Evolutionary conservation across 2,329 filamentous ascomycete species (phyloP), one percentile per base, ranked within the genome.

Genomic region (Falciphora oryzae): DNA sequence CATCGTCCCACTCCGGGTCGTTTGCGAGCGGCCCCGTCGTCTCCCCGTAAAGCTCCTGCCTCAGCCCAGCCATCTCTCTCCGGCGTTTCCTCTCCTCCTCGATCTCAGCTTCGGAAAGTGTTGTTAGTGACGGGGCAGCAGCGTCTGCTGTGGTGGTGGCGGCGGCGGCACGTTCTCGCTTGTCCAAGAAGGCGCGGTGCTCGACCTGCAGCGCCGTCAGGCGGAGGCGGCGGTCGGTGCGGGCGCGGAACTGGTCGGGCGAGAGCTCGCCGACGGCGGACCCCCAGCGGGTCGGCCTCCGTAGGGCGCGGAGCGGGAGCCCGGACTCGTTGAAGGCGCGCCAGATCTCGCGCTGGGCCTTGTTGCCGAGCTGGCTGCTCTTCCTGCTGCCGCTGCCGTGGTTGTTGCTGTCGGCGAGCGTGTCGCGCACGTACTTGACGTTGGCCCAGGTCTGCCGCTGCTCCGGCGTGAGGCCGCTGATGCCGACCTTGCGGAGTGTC

Each of bases 1-100:
- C 83, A 78, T 96, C 92, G 69, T 91, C 87, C 94, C 93, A 98
- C 67, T 82, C 83, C 1, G 91, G 88, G 75, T 93, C 88, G 67
- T 83, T 80, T 63, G 84, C 81, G 75, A 91, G 90, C 71, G 77
- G 68, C 11, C 80, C 80, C 64, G 74, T 75, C 61, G 74, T 75
- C 65, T 79, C 73, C 18, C 84, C 83, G 70, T 86, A 85, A 16
- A 87, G 75, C 60, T 85, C 82, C 68, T 75, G 77, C 65, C 74
- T 78, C 57, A 86, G 72, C 3, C 70, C 69, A 2, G 84, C 80
- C 79, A 87, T 87, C 60, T 82, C 80, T 29, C 73, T 73, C 56
- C 84, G 75, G 58, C 83, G 73, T 63, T 72, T 69, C 66, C 74
- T 80, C 71, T 87, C 84, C 58, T 77, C 71, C 59, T 78, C 71